Percentiles rank a stretch among this genome's conserved stretches.
These are phyloP conservation scores for Ampelomyces quisqualis DNA, from an alignment of 2,329 filamentous ascomycete genomes.

Conservation along the genomic window DNA sequence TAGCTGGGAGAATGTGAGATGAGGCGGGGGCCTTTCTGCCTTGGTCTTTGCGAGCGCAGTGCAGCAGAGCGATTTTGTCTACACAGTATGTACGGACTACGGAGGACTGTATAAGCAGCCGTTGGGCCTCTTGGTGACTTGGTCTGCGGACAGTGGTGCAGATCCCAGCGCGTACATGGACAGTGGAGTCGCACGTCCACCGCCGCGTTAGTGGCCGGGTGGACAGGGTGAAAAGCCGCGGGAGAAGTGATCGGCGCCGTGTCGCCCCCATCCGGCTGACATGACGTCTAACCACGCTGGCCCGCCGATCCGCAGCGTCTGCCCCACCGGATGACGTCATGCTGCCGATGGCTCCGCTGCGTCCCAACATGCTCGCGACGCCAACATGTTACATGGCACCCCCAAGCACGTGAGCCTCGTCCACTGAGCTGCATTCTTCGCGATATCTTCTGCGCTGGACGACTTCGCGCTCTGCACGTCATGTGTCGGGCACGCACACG, in stretches of 20 bases:
- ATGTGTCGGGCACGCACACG: too few relatives aligned
- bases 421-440: too few relatives aligned
- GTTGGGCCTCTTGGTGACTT: too few relatives aligned
- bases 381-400: too few relatives aligned
- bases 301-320: neutral
- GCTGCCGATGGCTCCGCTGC: neutral
- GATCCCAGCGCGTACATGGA: neutral
- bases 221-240: neutral
- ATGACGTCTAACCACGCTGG: neutral
- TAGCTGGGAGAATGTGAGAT: conserved; percentile 15
- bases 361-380: neutral
- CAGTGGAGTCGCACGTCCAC: neutral
- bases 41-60: conserved; percentile 14
- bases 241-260: neutral
- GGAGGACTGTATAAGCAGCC: too few relatives aligned
- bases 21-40: conserved; percentile 4
- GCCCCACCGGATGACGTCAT: conserved; percentile 1
- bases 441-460: too few relatives aligned
- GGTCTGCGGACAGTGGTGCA: conserved; percentile 4
- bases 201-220: neutral
- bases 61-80: too few relatives aligned
- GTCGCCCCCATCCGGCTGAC: neutral
- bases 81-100: too few relatives aligned
- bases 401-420: too few relatives aligned
- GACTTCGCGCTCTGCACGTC: too few relatives aligned